Conservation (phyloP, 495 filamentous ascomycete genomes). For the Cryomyces minteri region DNA sequence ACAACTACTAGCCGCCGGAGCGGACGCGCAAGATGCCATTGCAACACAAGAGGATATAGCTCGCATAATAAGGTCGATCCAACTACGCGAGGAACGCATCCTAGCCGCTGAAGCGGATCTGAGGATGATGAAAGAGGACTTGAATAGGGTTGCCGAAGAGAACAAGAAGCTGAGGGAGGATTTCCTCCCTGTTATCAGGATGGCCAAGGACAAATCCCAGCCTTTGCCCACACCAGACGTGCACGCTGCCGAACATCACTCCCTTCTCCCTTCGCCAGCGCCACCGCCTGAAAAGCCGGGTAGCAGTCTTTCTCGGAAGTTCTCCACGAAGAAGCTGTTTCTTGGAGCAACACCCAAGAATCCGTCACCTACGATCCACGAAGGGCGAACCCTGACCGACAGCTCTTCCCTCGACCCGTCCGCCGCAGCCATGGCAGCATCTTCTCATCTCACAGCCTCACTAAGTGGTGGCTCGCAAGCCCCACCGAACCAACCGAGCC, state of each 20-base stretch:
- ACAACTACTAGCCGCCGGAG: constrained; percentile 55
- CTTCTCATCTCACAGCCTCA: constrained; percentile 52
- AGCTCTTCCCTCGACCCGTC: constrained; percentile 37
- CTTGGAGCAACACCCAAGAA: constrained; percentile 66
- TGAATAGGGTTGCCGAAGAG: constrained; percentile 41
- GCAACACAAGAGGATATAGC: constrained; percentile 86
- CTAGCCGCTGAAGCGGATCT: constrained; percentile 62
- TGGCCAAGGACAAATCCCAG: constrained; percentile 78
- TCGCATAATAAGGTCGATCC: constrained; percentile 68
- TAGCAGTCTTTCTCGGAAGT: constrained; percentile 51
- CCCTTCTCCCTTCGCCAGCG: background rate
- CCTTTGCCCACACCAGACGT: constrained; percentile 47
- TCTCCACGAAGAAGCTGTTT: constrained; percentile 84
- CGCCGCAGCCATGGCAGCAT: constrained; percentile 49
- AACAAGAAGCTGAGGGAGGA: constrained; percentile 76
- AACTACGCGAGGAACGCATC: constrained; percentile 74
- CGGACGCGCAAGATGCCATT: constrained; percentile 61
- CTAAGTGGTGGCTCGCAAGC: constrained; percentile 55
- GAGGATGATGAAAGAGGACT: constrained; percentile 37
- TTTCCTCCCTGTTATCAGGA: constrained; percentile 69
- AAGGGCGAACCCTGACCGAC: constrained; percentile 33
- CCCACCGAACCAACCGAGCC: constrained; percentile 7
- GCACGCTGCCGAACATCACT: constrained; percentile 10
- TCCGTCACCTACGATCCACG: constrained; percentile 51
- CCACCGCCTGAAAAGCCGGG: constrained; percentile 18